Conservation (phyloP, 371 early-diverging fungal species). For the Mucor irregularis region DNA sequence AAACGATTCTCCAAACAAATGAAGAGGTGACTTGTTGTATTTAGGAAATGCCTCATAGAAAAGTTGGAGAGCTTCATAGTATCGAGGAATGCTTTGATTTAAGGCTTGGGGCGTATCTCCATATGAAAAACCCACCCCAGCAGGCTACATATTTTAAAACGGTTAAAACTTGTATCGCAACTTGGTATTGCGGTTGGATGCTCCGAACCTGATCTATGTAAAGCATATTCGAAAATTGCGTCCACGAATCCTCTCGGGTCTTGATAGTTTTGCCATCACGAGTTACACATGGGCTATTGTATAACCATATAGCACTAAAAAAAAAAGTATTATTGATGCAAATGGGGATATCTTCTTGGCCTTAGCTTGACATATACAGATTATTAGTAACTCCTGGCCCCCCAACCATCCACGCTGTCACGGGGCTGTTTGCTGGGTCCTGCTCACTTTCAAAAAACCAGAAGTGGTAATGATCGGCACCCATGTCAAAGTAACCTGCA, state of each 20-base stretch:
- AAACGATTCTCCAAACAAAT: constrained; percentile 72
- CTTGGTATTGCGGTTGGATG: not conserved
- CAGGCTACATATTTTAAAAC: constrained; percentile 66
- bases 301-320: constrained; percentile 80
- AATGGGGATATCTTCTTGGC: not conserved
- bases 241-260: constrained; percentile 73
- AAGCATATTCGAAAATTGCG: constrained; percentile 74
- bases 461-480: constrained; percentile 66
- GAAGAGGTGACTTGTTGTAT: constrained; percentile 29
- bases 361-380: not conserved
- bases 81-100: constrained; percentile 43
- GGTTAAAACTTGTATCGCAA: too few relatives aligned
- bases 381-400: constrained; percentile 85
- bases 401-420: constrained; percentile 76
- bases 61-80: constrained; percentile 63
- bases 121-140: constrained; percentile 76
- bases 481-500: constrained; percentile 67
- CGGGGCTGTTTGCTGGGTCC: constrained; percentile 61
- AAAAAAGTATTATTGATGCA: not conserved
- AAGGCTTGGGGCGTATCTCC: constrained; percentile 52
- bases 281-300: constrained; percentile 73
- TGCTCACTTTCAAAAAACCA: constrained; percentile 85
- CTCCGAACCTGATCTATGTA: constrained; percentile 78
- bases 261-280: constrained; percentile 54
- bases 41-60: constrained; percentile 70